phyloP scores from a whole-genome alignment of 495 filamentous ascomycete genomes.

The Trypethelium eluteriae region DNA sequence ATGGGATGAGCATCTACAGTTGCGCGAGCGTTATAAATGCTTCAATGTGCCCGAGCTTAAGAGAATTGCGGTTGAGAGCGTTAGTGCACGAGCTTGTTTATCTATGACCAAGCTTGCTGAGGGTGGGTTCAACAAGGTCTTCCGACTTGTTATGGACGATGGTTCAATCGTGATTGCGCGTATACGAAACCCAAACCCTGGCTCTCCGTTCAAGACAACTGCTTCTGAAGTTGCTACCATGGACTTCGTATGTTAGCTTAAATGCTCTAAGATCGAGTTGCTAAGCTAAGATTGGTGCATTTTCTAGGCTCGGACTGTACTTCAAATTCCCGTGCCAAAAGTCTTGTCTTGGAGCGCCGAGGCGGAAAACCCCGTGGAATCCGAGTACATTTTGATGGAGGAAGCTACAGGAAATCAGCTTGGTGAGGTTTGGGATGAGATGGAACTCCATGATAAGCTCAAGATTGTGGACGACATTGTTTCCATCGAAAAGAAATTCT shows the following conservation, averaged over 20 bases:
- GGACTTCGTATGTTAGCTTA: conserved; percentile 36
- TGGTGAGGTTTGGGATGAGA: conserved; percentile 24
- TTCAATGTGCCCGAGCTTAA: conserved; percentile 12
- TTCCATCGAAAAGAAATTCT: conserved; percentile 28
- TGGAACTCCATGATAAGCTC: conserved; percentile 23
- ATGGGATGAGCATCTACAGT: conserved; percentile 6
- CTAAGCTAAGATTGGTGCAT: not conserved
- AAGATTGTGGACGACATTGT: conserved; percentile 30
- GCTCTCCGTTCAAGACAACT: conserved; percentile 34
- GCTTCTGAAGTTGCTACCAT: conserved; percentile 41
- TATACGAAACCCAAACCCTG: conserved; percentile 38
- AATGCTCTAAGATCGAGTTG: not conserved
- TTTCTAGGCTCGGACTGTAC: not conserved
- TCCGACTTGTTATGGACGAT: conserved; percentile 39
- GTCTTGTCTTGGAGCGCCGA: conserved; percentile 31
- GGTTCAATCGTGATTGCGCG: conserved; percentile 36
- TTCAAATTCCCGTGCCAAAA: conserved; percentile 27
- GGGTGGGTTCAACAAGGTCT: conserved; percentile 39
- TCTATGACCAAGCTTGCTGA: conserved; percentile 30
- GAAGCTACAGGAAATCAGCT: conserved; percentile 27
- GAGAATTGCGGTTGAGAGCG: not conserved
- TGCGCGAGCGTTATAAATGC: not conserved
- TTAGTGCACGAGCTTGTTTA: not conserved
- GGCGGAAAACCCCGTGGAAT: conserved; percentile 28
- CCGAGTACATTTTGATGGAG: conserved; percentile 40